phyloP scores from a whole-genome alignment of 2,329 filamentous ascomycete genomes.

The Zarea fungicola region DNA sequence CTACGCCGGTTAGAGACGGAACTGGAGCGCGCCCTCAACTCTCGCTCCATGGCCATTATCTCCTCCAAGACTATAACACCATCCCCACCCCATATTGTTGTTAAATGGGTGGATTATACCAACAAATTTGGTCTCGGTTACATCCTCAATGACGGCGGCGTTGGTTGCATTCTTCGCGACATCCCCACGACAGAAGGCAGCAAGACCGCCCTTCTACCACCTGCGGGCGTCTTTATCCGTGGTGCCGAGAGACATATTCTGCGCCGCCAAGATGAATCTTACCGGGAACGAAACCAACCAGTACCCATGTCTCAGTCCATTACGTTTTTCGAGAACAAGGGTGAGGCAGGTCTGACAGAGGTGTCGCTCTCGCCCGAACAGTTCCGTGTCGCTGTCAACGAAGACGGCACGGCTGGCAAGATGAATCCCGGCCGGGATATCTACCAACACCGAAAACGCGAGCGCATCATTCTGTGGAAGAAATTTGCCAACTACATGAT shows the following conservation, averaged over 20 bases:
- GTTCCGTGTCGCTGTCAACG: constrained; percentile 50
- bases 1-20: constrained; percentile 54
- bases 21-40: constrained; percentile 57
- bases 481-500: constrained; percentile 73
- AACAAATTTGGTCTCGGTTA: constrained; percentile 83
- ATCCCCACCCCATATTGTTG: constrained; percentile 58
- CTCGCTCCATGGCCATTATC: constrained; percentile 57
- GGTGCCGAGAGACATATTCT: constrained; percentile 67
- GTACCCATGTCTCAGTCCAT: constrained; percentile 59
- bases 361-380: constrained; percentile 60
- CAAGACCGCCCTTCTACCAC: constrained; percentile 52
- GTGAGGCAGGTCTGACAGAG: constrained; percentile 56
- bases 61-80: constrained; percentile 48
- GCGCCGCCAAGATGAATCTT: constrained; percentile 50
- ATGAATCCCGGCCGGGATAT: constrained; percentile 58
- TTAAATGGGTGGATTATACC: constrained; percentile 86
- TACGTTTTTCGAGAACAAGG: constrained; percentile 70
- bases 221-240: constrained; percentile 66
- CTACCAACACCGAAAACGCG: constrained; percentile 60
- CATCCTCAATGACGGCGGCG: constrained; percentile 74
- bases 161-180: constrained; percentile 63
- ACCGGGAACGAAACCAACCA: constrained; percentile 54
- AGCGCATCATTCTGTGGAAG: constrained; percentile 64
- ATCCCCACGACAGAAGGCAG: constrained; percentile 48
- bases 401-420: constrained; percentile 56